Evolutionary conservation across 768 basidiomycete genomes (phyloP), one percentile per base, ranked within the genome.

Genomic region (Rhodotorula kratochvilovae): DNA sequence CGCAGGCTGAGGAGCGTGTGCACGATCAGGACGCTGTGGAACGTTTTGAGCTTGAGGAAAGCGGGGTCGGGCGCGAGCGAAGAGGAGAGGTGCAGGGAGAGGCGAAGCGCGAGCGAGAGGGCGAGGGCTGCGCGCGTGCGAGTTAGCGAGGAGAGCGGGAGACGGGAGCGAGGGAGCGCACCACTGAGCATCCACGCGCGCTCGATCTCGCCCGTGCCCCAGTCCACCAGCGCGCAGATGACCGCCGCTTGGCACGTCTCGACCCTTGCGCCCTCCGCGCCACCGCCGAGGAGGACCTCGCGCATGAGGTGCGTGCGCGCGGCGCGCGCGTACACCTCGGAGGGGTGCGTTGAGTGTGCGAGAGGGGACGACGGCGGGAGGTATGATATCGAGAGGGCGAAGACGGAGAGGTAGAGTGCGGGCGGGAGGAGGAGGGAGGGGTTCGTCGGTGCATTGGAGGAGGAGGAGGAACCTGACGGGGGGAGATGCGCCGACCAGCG

Each of bases 401-500:
- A 72, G 62, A 72, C 66, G 54, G 68, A 43, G 63, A 67, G 59
- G 66, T 64, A 68, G 15, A 75, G 66, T 0, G 66, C 25, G 11
- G 71, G 60, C 5, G 68, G 48, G 43, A 76, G 61, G 25, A 63
- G 51, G 27, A 39, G 59, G 15, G 60, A 39, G 23, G n/a, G 17
- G 35, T 25, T 7, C 6, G 48, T 29, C 12, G 61, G 29, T 2
- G 29, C 35, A 50, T 16, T 39, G 2, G 64, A 42, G 6, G 63
- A 61, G 33, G 58, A 39, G 23, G 61, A 63, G 21, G 35, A 27
- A 15, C 0, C 19, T 36, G 48, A 42, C 13, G 69, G 33, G 23
- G 72, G 72, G 12, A 73, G 65, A 23, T 63, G 68, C 2, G 72
- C 72, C 1, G 72, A 70, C 72, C 72, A 73, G 33, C 72, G 72